A percentile compares a stretch with the other conserved stretches of the same genome.
phyloP scores from a whole-genome alignment of 495 filamentous ascomycete species.

The Lasiosphaeris hirsuta region DNA sequence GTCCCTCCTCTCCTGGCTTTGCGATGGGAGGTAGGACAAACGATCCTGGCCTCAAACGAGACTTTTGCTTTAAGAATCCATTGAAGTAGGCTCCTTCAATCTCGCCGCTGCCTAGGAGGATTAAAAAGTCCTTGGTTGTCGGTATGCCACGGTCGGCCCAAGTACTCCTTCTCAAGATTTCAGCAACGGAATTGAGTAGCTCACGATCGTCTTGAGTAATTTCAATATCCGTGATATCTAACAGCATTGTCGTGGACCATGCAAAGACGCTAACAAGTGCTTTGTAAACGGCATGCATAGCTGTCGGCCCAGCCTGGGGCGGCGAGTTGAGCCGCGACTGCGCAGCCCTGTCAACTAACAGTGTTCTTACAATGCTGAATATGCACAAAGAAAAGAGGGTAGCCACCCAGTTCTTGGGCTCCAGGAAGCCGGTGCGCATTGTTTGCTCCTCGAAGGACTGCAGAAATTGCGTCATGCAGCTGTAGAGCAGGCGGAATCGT shows the following conservation, averaged over 20 bases:
- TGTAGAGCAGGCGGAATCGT: slow-evolving; percentile 44
- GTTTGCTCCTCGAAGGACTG: slow-evolving; percentile 45
- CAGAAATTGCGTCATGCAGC: slow-evolving; percentile 46
- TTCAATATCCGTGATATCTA: slow-evolving; percentile 37
- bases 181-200: slow-evolving; percentile 30
- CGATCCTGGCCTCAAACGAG: slow-evolving; percentile 27
- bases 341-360: slow-evolving; percentile 42
- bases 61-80: slow-evolving; percentile 44
- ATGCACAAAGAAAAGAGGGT: slow-evolving; percentile 47
- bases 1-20: slow-evolving; percentile 30
- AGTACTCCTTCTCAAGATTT: slow-evolving; percentile 37
- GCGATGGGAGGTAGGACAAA: slow-evolving; percentile 32
- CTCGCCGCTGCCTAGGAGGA: slow-evolving; percentile 44
- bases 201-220: slow-evolving; percentile 34
- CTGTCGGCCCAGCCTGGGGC: slow-evolving; percentile 28
- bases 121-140: slow-evolving; percentile 42
- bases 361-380: slow-evolving; percentile 48
- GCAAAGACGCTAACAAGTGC: slow-evolving; percentile 42
- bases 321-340: slow-evolving; percentile 32
- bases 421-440: slow-evolving; percentile 31
- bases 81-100: slow-evolving; percentile 38
- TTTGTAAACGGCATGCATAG: slow-evolving; percentile 49
- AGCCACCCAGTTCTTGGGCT: slow-evolving; percentile 45
- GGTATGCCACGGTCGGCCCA: slow-evolving; percentile 43
- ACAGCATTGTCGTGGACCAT: slow-evolving; percentile 40